Percentiles rank a stretch among this genome's conserved stretches.
These are phyloP conservation scores for Macrolepiota dolichaula DNA, from an alignment of 768 basidiomycete genomes.

Conservation along the genomic window DNA sequence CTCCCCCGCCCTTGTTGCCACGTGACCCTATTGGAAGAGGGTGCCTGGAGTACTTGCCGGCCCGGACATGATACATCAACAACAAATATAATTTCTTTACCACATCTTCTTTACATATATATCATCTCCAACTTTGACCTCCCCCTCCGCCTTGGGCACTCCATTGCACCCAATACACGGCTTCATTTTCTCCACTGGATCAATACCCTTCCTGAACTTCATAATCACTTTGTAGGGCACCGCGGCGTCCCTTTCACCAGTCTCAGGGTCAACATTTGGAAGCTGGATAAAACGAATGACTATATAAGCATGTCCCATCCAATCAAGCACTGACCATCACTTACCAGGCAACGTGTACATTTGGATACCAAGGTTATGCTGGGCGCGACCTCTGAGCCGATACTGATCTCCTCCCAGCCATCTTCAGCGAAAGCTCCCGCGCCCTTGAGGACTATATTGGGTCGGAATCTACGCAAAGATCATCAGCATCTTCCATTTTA, in stretches of 20 bases:
- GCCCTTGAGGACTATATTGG: constrained; percentile 70
- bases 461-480: constrained; percentile 56
- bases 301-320: background rate
- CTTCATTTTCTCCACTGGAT: constrained; percentile 42
- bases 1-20: constrained; percentile 8
- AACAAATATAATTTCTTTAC: background rate
- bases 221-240: constrained; percentile 75
- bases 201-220: constrained; percentile 66
- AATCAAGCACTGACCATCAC: constrained; percentile 17
- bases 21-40: constrained; percentile 12
- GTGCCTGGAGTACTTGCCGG: background rate
- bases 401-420: constrained; percentile 55
- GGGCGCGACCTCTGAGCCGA: constrained; percentile 41
- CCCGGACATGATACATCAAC: background rate
- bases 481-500: constrained; percentile 5
- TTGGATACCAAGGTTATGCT: constrained; percentile 59
- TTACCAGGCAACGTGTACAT: constrained; percentile 71
- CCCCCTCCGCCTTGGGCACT: constrained; percentile 46
- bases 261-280: constrained; percentile 67
- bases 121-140: constrained; percentile 58
- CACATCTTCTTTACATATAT: constrained; percentile 45
- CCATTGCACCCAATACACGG: constrained; percentile 72
- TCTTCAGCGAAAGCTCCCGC: constrained; percentile 74
- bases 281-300: constrained; percentile 37
- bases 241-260: constrained; percentile 63